A percentile compares a stretch with the other conserved stretches of the same genome.
Conservation (phyloP, 2,329 filamentous ascomycete species). For the Pyrenochaeta sp. region DNA sequence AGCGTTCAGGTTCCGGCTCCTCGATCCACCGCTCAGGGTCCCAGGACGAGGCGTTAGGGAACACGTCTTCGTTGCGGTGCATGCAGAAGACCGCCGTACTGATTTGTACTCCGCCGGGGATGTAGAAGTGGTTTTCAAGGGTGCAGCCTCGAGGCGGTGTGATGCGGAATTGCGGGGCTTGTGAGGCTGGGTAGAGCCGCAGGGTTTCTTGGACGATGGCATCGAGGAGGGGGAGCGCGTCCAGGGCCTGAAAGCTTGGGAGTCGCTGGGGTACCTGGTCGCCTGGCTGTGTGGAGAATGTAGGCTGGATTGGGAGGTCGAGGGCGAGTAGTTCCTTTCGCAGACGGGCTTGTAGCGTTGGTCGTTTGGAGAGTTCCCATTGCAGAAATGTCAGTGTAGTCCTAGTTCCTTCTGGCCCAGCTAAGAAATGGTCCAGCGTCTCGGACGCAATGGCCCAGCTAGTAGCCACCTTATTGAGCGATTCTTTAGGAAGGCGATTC, state of each 20-base stretch:
- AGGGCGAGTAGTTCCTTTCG: constrained; percentile 33
- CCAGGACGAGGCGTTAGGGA: constrained; percentile 46
- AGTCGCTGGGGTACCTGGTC: constrained; percentile 21
- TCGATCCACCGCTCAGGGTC: constrained; percentile 45
- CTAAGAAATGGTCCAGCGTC: constrained; percentile 74
- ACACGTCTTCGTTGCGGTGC: constrained; percentile 50
- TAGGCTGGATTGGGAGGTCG: neutral
- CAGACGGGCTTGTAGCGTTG: constrained; percentile 45
- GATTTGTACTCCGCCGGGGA: constrained; percentile 48
- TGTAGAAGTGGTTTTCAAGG: constrained; percentile 35
- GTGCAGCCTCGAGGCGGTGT: constrained; percentile 44
- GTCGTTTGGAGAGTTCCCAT: constrained; percentile 57
- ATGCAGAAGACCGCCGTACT: constrained; percentile 49
- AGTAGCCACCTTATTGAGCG: constrained; percentile 10
- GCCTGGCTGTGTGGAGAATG: constrained; percentile 1
- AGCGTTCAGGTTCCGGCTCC: constrained; percentile 30
- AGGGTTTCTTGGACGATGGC: constrained; percentile 65
- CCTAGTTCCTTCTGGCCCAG: constrained; percentile 76
- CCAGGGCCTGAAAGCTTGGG: constrained; percentile 46
- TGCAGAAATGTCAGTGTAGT: constrained; percentile 68
- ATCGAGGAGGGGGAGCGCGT: constrained; percentile 60
- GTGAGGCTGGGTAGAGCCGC: constrained; percentile 64
- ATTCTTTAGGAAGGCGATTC: constrained; percentile 46
- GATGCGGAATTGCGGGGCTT: constrained; percentile 64
- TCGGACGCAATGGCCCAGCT: constrained; percentile 68